Conservation (phyloP, 768 basidiomycete species). For the Tricholoma terreum region DNA sequence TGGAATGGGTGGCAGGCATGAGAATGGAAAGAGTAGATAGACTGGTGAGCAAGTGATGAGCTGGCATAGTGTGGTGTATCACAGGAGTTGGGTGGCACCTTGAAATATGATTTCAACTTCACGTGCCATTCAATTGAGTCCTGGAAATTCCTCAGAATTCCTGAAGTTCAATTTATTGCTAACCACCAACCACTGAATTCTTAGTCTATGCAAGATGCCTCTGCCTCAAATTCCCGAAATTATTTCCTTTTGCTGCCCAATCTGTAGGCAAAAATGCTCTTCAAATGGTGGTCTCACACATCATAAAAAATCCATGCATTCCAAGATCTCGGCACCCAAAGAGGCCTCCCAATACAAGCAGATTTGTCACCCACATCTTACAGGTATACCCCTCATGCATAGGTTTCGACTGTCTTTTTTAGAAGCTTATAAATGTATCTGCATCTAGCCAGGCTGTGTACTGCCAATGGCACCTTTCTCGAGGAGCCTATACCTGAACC, state of each 20-base stretch:
- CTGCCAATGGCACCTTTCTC: constrained; percentile 5
- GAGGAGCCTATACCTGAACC: background rate
- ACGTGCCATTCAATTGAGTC: background rate
- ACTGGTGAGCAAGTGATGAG: background rate
- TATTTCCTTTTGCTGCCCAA: background rate
- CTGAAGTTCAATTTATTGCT: background rate
- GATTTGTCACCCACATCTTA: constrained; percentile 10
- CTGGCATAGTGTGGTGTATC: background rate
- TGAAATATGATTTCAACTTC: constrained; percentile 1
- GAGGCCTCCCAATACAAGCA: constrained; percentile 4
- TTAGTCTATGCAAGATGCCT: constrained; percentile 1
- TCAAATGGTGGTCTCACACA: constrained; percentile 7
- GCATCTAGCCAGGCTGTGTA: constrained; percentile 12
- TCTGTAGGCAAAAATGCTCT: constrained; percentile 5
- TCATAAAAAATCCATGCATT: constrained; percentile 7
- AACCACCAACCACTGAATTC: background rate
- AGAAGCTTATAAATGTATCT: background rate
- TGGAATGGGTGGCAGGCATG: background rate
- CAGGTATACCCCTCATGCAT: constrained; percentile 9
- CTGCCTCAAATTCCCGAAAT: background rate
- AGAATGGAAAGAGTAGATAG: background rate
- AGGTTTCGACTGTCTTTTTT: background rate
- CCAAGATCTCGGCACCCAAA: background rate
- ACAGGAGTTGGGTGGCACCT: background rate
- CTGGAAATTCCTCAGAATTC: background rate